Percentiles rank a stretch among this genome's conserved stretches.
These are phyloP conservation scores for Talaromyces borbonicus DNA, from an alignment of 495 filamentous ascomycete species.

Conservation along the genomic window DNA sequence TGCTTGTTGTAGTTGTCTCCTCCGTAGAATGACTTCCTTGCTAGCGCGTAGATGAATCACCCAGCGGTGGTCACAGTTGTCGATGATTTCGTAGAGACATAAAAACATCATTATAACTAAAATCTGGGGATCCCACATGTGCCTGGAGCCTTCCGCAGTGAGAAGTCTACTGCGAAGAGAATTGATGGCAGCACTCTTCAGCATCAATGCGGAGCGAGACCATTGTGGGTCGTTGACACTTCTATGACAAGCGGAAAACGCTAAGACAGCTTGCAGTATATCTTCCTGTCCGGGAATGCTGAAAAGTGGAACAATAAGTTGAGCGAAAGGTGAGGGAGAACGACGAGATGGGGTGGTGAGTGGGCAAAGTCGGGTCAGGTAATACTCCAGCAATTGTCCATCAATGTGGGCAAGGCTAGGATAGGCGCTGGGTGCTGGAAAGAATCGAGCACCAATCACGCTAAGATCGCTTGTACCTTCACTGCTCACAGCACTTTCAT, in stretches of 20 bases:
- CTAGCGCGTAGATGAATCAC: slow-evolving; percentile 34
- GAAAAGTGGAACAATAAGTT: slow-evolving; percentile 3
- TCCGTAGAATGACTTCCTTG: slow-evolving; percentile 31
- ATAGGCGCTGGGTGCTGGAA: background rate
- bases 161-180: slow-evolving; percentile 25
- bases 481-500: background rate
- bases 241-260: slow-evolving; percentile 1
- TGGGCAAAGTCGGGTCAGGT: slow-evolving; percentile 33
- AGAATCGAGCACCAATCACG: background rate
- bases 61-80: slow-evolving; percentile 36
- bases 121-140: slow-evolving; percentile 26
- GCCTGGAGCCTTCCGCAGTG: slow-evolving; percentile 14
- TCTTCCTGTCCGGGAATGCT: slow-evolving; percentile 5
- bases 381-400: slow-evolving; percentile 32
- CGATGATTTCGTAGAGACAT: slow-evolving; percentile 37
- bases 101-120: slow-evolving; percentile 38
- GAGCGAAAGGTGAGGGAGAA: slow-evolving; percentile 26
- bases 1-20: slow-evolving; percentile 16
- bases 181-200: slow-evolving; percentile 1
- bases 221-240: slow-evolving; percentile 2
- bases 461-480: background rate
- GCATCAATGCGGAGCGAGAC: slow-evolving; percentile 3
- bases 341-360: slow-evolving; percentile 29
- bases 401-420: background rate
- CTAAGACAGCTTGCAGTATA: slow-evolving; percentile 3